Conservation (phyloP, 805 yeast genomes). For the Lachancea waltii region DNA sequence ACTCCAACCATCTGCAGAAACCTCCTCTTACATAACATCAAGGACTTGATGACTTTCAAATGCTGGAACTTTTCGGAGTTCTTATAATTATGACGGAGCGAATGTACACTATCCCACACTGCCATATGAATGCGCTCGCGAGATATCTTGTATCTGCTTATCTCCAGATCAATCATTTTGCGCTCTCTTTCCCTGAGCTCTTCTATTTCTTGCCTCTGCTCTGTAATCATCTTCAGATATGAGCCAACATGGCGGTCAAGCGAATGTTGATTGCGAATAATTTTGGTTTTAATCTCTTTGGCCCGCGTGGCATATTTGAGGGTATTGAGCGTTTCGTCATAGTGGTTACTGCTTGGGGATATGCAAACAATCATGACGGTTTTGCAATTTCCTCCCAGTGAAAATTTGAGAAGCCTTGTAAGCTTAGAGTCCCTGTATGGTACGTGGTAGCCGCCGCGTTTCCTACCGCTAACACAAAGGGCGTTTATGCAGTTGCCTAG, state of each 20-base stretch:
- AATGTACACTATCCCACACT: slow-evolving; percentile 38
- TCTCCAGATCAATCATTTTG: slow-evolving; percentile 35
- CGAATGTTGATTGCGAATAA: slow-evolving; percentile 64
- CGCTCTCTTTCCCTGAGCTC: slow-evolving; percentile 54
- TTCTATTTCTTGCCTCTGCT: slow-evolving; percentile 68
- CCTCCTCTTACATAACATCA: slow-evolving; percentile 35
- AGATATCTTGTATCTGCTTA: slow-evolving; percentile 32
- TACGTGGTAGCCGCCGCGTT: slow-evolving; percentile 51
- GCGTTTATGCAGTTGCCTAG: slow-evolving; percentile 94
- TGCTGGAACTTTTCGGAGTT: slow-evolving; percentile 40
- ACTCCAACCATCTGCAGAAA: slow-evolving; percentile 38
- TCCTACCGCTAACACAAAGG: slow-evolving; percentile 60
- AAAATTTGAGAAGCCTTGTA: slow-evolving; percentile 79
- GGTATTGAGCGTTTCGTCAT: slow-evolving; percentile 89
- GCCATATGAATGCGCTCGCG: slow-evolving; percentile 37
- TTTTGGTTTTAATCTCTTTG: slow-evolving; percentile 79
- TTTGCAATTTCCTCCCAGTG: slow-evolving; percentile 89
- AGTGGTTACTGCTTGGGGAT: slow-evolving; percentile 79
- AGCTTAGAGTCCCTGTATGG: slow-evolving; percentile 90
- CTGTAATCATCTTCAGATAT: slow-evolving; percentile 75
- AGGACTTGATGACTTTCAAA: slow-evolving; percentile 36
- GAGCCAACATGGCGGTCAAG: slow-evolving; percentile 80
- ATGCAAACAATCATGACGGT: slow-evolving; percentile 95
- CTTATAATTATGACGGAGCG: slow-evolving; percentile 35
- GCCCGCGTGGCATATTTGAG: slow-evolving; percentile 89